Percentiles rank a stretch among this genome's conserved stretches.
Conservation (phyloP, 352 stramenopile species). For the Phytophthora pluvialis region DNA sequence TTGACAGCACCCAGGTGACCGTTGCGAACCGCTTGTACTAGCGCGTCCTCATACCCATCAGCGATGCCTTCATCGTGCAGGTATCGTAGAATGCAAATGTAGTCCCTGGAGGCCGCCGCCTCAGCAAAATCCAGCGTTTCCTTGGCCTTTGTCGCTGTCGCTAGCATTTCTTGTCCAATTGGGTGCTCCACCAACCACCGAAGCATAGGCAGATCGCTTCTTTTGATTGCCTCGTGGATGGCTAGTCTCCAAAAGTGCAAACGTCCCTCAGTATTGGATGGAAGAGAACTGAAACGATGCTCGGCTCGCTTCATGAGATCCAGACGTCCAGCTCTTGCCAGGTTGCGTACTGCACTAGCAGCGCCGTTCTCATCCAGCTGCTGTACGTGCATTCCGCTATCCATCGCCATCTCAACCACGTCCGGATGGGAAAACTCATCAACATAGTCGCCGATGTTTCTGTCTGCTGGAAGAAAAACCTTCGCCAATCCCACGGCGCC, state of each 20-base stretch:
- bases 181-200: neutral
- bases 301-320: neutral
- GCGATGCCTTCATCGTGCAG: neutral
- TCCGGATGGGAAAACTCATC: neutral
- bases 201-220: neutral
- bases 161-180: neutral
- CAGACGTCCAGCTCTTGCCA: slow-evolving; percentile 1
- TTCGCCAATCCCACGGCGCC: neutral
- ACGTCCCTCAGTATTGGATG: neutral
- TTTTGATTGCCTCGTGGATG: neutral
- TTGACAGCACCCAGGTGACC: neutral
- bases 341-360: neutral
- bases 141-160: neutral
- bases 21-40: neutral
- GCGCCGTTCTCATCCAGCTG: neutral
- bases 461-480: neutral
- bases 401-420: neutral
- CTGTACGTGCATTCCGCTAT: neutral
- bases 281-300: neutral
- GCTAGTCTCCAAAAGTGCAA: neutral
- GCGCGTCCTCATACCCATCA: neutral
- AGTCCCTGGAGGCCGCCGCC: neutral
- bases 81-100: neutral
- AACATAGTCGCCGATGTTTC: slow-evolving; percentile 3
- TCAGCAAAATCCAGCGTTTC: neutral